A percentile compares a stretch with the other conserved stretches of the same genome.
Evolutionary conservation across 2,329 filamentous ascomycete species (phyloP).

Genomic region (Colletotrichum scovillei): DNA sequence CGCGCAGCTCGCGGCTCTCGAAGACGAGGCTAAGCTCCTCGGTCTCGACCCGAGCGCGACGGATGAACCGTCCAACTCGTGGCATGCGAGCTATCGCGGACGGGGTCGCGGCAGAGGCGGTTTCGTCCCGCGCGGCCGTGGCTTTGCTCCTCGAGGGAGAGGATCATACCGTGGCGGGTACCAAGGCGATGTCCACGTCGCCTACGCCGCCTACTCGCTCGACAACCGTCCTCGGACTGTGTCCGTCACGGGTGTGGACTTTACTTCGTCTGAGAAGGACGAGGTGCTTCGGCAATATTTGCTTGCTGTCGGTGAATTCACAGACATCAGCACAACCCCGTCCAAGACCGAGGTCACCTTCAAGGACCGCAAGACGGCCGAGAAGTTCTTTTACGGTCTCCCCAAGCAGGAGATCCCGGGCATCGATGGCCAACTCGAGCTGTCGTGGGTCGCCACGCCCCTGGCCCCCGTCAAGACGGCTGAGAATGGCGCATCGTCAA

Average conservation of each 20-base stretch:
- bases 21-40: slow-evolving; percentile 77
- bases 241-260: slow-evolving; percentile 71
- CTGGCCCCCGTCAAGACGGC: slow-evolving; percentile 39
- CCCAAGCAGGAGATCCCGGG: slow-evolving; percentile 69
- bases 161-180: slow-evolving; percentile 52
- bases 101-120: slow-evolving; percentile 57
- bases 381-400: slow-evolving; percentile 73
- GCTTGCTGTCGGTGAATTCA: slow-evolving; percentile 73
- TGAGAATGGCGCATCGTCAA: neutral
- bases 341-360: slow-evolving; percentile 68
- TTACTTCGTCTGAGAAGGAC: slow-evolving; percentile 71
- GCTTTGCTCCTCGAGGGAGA: slow-evolving; percentile 50
- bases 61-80: slow-evolving; percentile 52
- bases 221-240: slow-evolving; percentile 82
- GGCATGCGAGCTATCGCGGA: slow-evolving; percentile 42
- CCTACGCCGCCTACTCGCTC: slow-evolving; percentile 73
- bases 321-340: slow-evolving; percentile 63
- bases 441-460: slow-evolving; percentile 68
- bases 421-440: slow-evolving; percentile 70
- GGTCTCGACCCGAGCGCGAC: slow-evolving; percentile 71
- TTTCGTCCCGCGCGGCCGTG: slow-evolving; percentile 46
- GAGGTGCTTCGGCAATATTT: slow-evolving; percentile 79
- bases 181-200: slow-evolving; percentile 60
- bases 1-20: slow-evolving; percentile 77
- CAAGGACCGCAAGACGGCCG: slow-evolving; percentile 76